Base-by-base conservation (phyloP, 1,139 yeast species). In the Debaryomycetaceae sp. region DNA sequence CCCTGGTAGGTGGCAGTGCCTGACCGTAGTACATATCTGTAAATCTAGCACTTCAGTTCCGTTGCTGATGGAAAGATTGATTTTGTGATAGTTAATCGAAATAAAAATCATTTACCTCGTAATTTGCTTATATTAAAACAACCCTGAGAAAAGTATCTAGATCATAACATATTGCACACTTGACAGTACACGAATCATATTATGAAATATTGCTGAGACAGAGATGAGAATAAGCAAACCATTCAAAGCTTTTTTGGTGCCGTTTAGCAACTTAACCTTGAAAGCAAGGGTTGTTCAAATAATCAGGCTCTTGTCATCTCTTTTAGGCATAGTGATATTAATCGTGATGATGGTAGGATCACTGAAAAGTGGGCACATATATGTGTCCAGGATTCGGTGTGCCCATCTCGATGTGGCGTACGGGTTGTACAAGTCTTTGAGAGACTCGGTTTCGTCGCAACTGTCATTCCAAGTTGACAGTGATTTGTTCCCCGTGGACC, bases 391-490 rank as follows among this genome's bases (percentile, higher is more conserved):
- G 36, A 60, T 81, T 38, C 72, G 74, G 52, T 78, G 81, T 52
- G 68, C 76, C 6, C 82, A 75, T 52, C 57, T 73, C 5, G 80
- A 78, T 47, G 76, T 81, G 8, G 71, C 81, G 0, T 53, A 62
- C 22, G 86, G 85, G 2, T 58, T 81, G 23, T 80, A 78, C 54
- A 63, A 72, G 36, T 69, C 78, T 4, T 60, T 80, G 39, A 59
- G 78, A 36, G 54, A 55, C 27, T 64, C 75, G 6, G 78, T 69
- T 23, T 49, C 66, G 2, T 45, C 54, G 13, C 47, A 63, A 1
- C 51, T 60, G 8, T 40, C 48, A 6, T 46, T 54, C 4, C 53
- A 45, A 33, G 38, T 49, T 2, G 48, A 49, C 3, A 46, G 48
- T 13, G 49, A 49, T 41, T 51, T 45, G 11, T 56, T 63, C 34